Base-by-base conservation (phyloP, 2,329 filamentous ascomycete genomes). In the Fusarium coffeatum region DNA sequence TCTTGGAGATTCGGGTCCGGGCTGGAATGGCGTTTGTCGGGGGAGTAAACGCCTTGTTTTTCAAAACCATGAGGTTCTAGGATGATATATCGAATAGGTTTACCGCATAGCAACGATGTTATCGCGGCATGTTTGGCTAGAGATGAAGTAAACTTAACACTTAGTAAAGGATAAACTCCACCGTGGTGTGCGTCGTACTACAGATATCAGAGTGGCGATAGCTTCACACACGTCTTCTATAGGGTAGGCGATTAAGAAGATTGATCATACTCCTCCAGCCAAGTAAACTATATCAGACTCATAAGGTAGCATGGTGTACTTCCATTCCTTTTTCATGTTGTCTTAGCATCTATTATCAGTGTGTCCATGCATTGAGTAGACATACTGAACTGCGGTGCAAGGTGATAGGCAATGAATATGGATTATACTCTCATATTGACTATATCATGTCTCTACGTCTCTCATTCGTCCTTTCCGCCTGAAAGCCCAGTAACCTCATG, bases 381-480 rank as follows among this genome's bases (percentile, higher is more conserved):
- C 8, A 13, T 15, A 20, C 12, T 10, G 27, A 8, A 13, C 2
- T 9, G 7, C 4, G 7, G 5, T 9, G 8, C 55, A 16, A 45
- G 9, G 8, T 50, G n/a, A 9, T 41, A 6, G 20, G 11, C 1
- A n/a, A 23, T 15, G 18, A 45, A 40, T 6, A 28, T 51, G 25
- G 5, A 9, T 43, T 71, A 22, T 55, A 56, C 41, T 68, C 23
- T 60, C 23, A 60, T 27, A 65, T 68, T 61, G 59, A 53, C 55
- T 68, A 55, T 37, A 51, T 58, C 23, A n/a, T 65, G 48, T 59
- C 64, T 55, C 22, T 61, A 65, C 59, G 53, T 41, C 58, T n/a
- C 6, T 45, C 12, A 18, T n/a, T 46, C n/a, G 48, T 42, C 40
- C 16, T 32, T 15, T 20, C 25, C 48, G 30, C 42, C 18, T 37